These are phyloP conservation scores for Rossbeevera mucosa DNA, from an alignment of 768 basidiomycete species.

Conservation along the genomic window DNA sequence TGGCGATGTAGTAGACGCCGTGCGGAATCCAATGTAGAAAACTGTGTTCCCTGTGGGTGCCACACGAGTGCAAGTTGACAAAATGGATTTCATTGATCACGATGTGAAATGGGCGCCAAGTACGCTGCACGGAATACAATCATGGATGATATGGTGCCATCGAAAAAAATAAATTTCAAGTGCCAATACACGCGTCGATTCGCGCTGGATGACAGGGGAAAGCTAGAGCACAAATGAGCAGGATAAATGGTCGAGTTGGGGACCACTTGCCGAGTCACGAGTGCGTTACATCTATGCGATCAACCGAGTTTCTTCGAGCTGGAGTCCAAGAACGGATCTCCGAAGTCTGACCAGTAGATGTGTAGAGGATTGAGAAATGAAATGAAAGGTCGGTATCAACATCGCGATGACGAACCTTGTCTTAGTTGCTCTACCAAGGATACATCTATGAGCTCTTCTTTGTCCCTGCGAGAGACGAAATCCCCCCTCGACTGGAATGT, in stretches of 20 bases:
- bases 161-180: not conserved
- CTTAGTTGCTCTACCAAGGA: conserved; percentile 48
- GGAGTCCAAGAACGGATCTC: conserved; percentile 50
- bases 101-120: not conserved
- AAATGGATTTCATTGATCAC: not conserved
- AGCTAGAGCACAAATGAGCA: conserved; percentile 4
- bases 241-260: not conserved
- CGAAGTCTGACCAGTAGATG: conserved; percentile 38
- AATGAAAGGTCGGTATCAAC: conserved; percentile 1
- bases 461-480: conserved; percentile 44
- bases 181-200: not conserved
- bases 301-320: conserved; percentile 25
- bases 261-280: not conserved
- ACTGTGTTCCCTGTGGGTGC: not conserved
- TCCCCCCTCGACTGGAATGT: conserved; percentile 32
- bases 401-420: conserved; percentile 39
- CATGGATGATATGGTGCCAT: not conserved
- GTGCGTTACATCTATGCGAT: not conserved
- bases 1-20: not conserved
- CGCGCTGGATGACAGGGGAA: not conserved
- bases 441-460: conserved; percentile 51
- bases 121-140: conserved; percentile 4
- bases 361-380: conserved; percentile 1
- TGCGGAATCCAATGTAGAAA: not conserved
- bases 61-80: not conserved